Base-by-base conservation (phyloP, 441 rosid genomes). In the Syzygium malaccense region DNA sequence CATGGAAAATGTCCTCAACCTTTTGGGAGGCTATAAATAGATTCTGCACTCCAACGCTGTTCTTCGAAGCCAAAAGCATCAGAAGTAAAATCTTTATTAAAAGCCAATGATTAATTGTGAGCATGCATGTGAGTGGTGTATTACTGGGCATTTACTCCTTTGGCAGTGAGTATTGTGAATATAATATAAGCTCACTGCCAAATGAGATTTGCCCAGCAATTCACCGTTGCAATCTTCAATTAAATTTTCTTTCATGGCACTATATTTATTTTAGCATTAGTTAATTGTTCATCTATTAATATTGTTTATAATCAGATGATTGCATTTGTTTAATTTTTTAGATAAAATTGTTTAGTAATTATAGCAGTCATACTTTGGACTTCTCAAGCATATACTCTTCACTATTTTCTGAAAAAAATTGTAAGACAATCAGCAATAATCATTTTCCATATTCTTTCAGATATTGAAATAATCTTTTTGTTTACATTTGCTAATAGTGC, bases 201-300 rank as follows among this genome's bases (percentile, higher is more conserved):
- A 60, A 60, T 87, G 86, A 88, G 88, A 90, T 6, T 85, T 85
- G 92, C 90, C 85, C 92, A 88, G 91, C 78, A 90, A 85, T 89
- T 85, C 89, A 33, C 55, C 88, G 51, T 37, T 85, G 90, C 92
- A 89, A 41, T 87, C 83, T 37, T 41, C 83, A 37, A 71, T 11
- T 14, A 12, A 37, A 45, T 37, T 6, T 41, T 23, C n/a, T 23
- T 71, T 41, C 9, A 6, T 26, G 15, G 83, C 51, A 23, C n/a
- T 37, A 37, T 71, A 37, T 37, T 71, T 45, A 23, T 37, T 37
- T 33, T 10, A 20, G 10, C 37, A 7, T 71, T 37, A 71, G 51
- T 37, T 37, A 12, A 20, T 20, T 71, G 51, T 12, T 71, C n/a
- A 37, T 23, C 49, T 37, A 37, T 71, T 71, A 41, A 37, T 20